Evolutionary conservation across 192 early-diverging fungal genomes (phyloP).

Genomic region (Mortierella antarctica): DNA sequence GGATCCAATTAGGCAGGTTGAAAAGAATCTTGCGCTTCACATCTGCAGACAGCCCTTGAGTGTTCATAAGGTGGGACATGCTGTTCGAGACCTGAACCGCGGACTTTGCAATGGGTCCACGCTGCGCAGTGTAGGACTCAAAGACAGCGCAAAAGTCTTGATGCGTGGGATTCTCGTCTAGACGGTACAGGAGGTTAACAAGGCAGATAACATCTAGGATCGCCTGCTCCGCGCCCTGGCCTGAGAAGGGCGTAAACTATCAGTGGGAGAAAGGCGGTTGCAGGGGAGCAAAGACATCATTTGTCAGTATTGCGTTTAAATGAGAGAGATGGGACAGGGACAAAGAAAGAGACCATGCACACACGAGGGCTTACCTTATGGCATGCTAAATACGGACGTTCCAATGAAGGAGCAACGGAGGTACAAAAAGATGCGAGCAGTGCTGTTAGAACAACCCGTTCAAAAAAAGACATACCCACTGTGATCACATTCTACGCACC

Average conservation of each 20-base stretch:
- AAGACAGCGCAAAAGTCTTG: slow-evolving; percentile 18
- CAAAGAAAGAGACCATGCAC: background rate
- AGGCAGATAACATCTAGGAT: slow-evolving; percentile 39
- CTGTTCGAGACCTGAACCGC: slow-evolving; percentile 13
- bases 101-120: slow-evolving; percentile 16
- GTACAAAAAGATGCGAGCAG: background rate
- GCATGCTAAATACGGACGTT: slow-evolving; percentile 16
- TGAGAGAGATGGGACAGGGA: background rate
- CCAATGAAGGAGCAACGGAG: background rate
- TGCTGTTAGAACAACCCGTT: background rate
- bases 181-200: slow-evolving; percentile 26
- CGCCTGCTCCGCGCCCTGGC: slow-evolving; percentile 44
- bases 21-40: slow-evolving; percentile 37
- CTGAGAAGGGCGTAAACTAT: slow-evolving; percentile 42
- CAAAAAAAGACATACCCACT: background rate
- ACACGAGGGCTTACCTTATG: slow-evolving; percentile 23
- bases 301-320: background rate
- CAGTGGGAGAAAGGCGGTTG: background rate
- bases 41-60: slow-evolving; percentile 29
- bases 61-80: slow-evolving; percentile 41
- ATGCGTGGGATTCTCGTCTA: slow-evolving; percentile 11
- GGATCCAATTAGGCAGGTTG: slow-evolving; percentile 28
- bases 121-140: slow-evolving; percentile 9
- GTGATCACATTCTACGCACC: background rate
- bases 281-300: background rate